These are phyloP conservation scores for Cutaneotrichosporon sp. DNA, from an alignment of 1,284 basidiomycete species.

Conservation along the genomic window DNA sequence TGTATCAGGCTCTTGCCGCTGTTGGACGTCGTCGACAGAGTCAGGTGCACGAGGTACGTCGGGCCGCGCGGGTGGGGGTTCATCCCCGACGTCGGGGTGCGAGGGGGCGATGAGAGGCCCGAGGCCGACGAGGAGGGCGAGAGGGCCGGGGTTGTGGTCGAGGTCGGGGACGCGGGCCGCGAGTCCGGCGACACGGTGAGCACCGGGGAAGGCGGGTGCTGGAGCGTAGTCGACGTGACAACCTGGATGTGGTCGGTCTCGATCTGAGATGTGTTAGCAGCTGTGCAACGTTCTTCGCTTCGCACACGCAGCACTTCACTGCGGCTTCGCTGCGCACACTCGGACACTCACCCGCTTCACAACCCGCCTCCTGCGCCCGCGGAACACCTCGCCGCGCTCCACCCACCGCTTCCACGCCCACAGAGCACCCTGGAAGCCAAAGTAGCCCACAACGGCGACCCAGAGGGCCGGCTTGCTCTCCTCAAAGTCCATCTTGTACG, in stretches of 20 bases:
- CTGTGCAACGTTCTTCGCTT: background rate
- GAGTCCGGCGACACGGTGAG: slow-evolving; percentile 47
- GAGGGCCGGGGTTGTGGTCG: slow-evolving; percentile 23
- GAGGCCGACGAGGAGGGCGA: slow-evolving; percentile 25
- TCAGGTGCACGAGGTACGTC: slow-evolving; percentile 43
- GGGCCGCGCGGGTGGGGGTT: slow-evolving; percentile 32
- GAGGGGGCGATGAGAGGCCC: slow-evolving; percentile 9
- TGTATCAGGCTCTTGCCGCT: slow-evolving; percentile 49
- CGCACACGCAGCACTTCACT: background rate
- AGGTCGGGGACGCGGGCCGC: slow-evolving; percentile 39
- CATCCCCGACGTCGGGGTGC: slow-evolving; percentile 21
- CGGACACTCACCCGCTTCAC: slow-evolving; percentile 50
- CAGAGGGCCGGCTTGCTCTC: slow-evolving; percentile 75
- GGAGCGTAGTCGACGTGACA: slow-evolving; percentile 41
- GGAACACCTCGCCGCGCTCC: slow-evolving; percentile 49
- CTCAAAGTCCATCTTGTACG: slow-evolving; percentile 82
- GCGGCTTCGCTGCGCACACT: background rate
- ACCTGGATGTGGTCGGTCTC: slow-evolving; percentile 50
- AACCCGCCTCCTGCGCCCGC: slow-evolving; percentile 49
- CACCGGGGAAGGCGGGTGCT: slow-evolving; percentile 31
- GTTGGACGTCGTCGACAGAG: slow-evolving; percentile 45
- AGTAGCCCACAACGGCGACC: slow-evolving; percentile 65
- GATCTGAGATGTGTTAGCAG: slow-evolving; percentile 40
- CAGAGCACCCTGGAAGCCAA: slow-evolving; percentile 37
- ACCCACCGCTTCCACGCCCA: slow-evolving; percentile 53